Evolutionary conservation across 1,284 basidiomycete species (phyloP).

Genomic region (Boletellus sp.): DNA sequence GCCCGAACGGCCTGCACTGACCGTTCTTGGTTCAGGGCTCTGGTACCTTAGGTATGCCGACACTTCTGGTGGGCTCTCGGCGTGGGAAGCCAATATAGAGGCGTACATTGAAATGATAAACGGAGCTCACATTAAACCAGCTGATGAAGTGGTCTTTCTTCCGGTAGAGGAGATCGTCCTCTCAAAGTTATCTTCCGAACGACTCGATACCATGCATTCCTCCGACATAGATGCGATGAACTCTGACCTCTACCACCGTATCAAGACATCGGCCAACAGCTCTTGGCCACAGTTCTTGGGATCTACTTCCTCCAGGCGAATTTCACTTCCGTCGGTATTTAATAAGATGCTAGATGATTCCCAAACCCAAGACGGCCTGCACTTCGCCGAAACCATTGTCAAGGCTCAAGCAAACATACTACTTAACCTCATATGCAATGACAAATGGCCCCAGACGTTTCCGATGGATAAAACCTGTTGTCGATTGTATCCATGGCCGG

Average conservation of each 20-base stretch:
- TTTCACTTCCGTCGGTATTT: conserved; percentile 71
- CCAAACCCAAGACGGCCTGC: conserved; percentile 80
- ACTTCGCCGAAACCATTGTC: conserved; percentile 67
- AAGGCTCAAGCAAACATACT: conserved; percentile 75
- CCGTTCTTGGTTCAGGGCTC: conserved; percentile 80
- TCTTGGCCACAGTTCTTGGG: conserved; percentile 31
- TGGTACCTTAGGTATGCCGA: conserved; percentile 81
- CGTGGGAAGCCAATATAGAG: conserved; percentile 76
- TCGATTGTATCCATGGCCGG: conserved; percentile 67
- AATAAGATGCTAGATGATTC: conserved; percentile 72
- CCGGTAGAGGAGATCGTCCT: conserved; percentile 69
- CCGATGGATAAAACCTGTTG: conserved; percentile 85
- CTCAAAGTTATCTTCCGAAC: conserved; percentile 59
- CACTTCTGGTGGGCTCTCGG: conserved; percentile 66
- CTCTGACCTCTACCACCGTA: conserved; percentile 71
- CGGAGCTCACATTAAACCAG: conserved; percentile 38
- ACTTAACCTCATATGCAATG: conserved; percentile 81
- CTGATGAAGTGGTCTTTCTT: conserved; percentile 72
- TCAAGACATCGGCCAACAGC: conserved; percentile 41
- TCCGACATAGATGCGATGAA: conserved; percentile 88
- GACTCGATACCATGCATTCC: conserved; percentile 64
- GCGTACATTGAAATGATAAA: conserved; percentile 52
- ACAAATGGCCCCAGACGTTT: conserved; percentile 63
- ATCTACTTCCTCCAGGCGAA: conserved; percentile 34
- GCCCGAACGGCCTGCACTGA: conserved; percentile 48